Evolutionary conservation across 352 stramenopile species (phyloP).

Genomic region (Pythium brassicae): DNA sequence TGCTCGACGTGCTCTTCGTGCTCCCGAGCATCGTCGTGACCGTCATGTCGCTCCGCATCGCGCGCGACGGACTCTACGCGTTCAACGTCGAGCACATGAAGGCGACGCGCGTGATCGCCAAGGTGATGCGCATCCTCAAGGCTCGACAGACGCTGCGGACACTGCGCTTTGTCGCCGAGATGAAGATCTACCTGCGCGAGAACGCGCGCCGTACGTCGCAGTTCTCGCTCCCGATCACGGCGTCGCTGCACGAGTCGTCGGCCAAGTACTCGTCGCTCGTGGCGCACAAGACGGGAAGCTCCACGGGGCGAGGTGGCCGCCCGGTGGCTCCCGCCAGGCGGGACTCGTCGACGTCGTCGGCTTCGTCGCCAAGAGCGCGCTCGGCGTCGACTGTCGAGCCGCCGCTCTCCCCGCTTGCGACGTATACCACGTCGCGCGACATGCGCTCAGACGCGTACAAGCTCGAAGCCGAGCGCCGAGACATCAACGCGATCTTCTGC

Average conservation of each 20-base stretch:
- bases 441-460: conserved; percentile 53
- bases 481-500: conserved; percentile 72
- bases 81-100: conserved; percentile 83
- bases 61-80: conserved; percentile 54
- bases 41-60: conserved; percentile 59
- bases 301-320: conserved; percentile 9
- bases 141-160: conserved; percentile 68
- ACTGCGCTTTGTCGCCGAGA: conserved; percentile 71
- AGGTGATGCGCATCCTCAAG: conserved; percentile 59
- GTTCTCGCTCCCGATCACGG: conserved; percentile 24
- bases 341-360: conserved; percentile 4
- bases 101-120: conserved; percentile 48
- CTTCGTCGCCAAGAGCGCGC: conserved; percentile 3
- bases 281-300: conserved; percentile 12
- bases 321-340: conserved; percentile 1
- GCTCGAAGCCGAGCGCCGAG: conserved; percentile 56
- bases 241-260: conserved; percentile 29
- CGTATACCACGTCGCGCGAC: conserved; percentile 36
- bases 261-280: conserved; percentile 23
- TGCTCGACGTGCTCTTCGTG: conserved; percentile 44
- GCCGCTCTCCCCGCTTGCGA: conserved; percentile 43
- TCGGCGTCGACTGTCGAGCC: conserved; percentile 6
- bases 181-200: conserved; percentile 74
- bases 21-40: conserved; percentile 56
- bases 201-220: conserved; percentile 28